Evolutionary conservation across 257 asterid genomes (phyloP), one percentile per base, ranked within the genome.

Genomic region (Salvia rosmarinus): DNA sequence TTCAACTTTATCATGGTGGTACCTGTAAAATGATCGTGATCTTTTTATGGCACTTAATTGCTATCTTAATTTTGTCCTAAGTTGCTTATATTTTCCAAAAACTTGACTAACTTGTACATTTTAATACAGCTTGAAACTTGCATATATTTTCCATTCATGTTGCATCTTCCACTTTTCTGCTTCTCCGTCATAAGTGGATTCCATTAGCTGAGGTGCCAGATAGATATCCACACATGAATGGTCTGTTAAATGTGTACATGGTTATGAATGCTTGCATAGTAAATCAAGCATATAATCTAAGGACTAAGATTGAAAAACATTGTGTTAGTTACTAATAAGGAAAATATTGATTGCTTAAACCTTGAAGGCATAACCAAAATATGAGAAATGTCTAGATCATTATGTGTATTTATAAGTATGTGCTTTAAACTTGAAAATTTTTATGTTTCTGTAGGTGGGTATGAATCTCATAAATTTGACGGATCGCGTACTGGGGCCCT

Each of bases 401-500:
- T 75, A 61, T 40, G 47, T 62, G 34, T 43, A 14, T 34, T 64
- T 35, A 28, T 50, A 12, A 64, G 23, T 35, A 32, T 57, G 77
- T 62, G 39, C 57, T 42, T 16, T 70, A 23, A 54, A 72, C 13
- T 67, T 71, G 67, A 79, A 58, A 37, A 52, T 50, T 49, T 57
- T 5, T 43, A 50, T 65, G 23, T 61, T 70, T 67, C 43, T 72
- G 28, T 65, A 94, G 99, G 87, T 86, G 68, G 85, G 78, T 68
- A 83, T 91, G 83, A 81, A 84, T 62, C 95, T 94, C 52, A 47
- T 75, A 68, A 94, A 91, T 80, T 84, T 84, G 89, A 86, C 95
- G 11, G 99, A 94, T 56, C 86, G 96, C 61, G 81, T 87, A 51
- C 79, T 94, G 79, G 99, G 99, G 7, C 97, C 99, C 51, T 91